These are phyloP conservation scores for Peronospora destructor DNA, from an alignment of 352 stramenopile species.

Conservation along the genomic window DNA sequence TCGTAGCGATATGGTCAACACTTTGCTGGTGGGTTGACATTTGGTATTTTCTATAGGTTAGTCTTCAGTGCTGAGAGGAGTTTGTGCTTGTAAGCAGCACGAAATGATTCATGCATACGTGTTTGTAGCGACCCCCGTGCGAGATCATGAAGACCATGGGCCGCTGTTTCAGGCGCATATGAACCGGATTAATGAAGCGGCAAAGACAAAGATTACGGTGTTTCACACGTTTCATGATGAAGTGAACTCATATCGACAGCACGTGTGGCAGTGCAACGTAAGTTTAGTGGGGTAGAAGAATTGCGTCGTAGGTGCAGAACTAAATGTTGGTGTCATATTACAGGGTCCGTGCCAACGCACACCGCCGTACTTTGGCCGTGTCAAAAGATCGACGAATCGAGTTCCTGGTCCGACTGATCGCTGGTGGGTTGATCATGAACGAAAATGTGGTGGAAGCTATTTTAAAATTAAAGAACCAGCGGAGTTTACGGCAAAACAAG, in stretches of 20 bases:
- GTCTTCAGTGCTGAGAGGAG: neutral
- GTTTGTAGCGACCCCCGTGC: slow-evolving; percentile 70
- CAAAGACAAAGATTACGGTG: slow-evolving; percentile 73
- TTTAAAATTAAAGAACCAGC: slow-evolving; percentile 66
- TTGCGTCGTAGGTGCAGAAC: neutral
- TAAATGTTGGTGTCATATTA: neutral
- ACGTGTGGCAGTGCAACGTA: slow-evolving; percentile 84
- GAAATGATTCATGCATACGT: slow-evolving; percentile 89
- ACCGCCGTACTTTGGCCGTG: slow-evolving; percentile 71
- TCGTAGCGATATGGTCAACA: slow-evolving; percentile 81
- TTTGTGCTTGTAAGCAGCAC: slow-evolving; percentile 37
- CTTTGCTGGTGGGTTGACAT: slow-evolving; percentile 47
- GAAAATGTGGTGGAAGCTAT: slow-evolving; percentile 59
- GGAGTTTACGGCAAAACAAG: slow-evolving; percentile 46
- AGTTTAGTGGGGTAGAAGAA: slow-evolving; percentile 3
- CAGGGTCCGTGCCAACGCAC: slow-evolving; percentile 57
- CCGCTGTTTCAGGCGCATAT: slow-evolving; percentile 77
- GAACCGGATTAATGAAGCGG: slow-evolving; percentile 63
- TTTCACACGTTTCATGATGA: slow-evolving; percentile 89
- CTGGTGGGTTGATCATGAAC: slow-evolving; percentile 71
- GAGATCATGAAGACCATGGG: slow-evolving; percentile 83
- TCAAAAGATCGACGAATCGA: slow-evolving; percentile 86
- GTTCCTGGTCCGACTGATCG: slow-evolving; percentile 59
- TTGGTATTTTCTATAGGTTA: neutral
- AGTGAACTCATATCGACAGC: slow-evolving; percentile 77